Base-by-base conservation (phyloP, 139 green algal genomes). In the Dunaliella sp. region DNA sequence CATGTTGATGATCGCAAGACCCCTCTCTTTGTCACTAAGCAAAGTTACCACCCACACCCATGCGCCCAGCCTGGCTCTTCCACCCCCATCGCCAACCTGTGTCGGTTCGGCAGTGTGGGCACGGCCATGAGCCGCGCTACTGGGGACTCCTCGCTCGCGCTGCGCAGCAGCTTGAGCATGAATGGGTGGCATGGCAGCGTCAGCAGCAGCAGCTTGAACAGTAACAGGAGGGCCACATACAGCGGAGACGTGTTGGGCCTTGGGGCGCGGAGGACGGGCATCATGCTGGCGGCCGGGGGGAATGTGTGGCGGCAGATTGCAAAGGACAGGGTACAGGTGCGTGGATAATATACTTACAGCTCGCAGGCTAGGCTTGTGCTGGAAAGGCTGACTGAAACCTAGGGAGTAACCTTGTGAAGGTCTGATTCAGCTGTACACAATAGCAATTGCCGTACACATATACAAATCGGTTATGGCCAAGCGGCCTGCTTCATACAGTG, bases 291-390 rank as follows among this genome's bases (percentile, higher is more conserved):
- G 30, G 76, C 76, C 37, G 76, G n/a, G 48, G 48, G 7, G 16
- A 65, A 65, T 34, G 34, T 81, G 76, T 81, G 76, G 76, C 30
- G 76, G 30, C 33, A 38, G 76, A 38, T 81, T 12, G 36, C 25
- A 30, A 81, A 37, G 76, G 76, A 81, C 76, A 33, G 76, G 3
- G 76, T 81, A 1, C 76, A 81, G 76, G 76, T 81, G 76, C 1
- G 76, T 37, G n/a, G 21, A n/a, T 28, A 3, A 3, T 28, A 16
- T 78, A 30, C 21, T 74, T 74, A 24, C 58, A 74, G 58, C n/a
- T n/a, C n/a, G n/a, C n/a, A n/a, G n/a, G n/a, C n/a, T n/a, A n/a
- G n/a, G n/a, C n/a, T n/a, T n/a, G n/a, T n/a, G n/a, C n/a, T n/a
- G n/a, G n/a, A n/a, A n/a, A n/a, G n/a, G n/a, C n/a, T n/a, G n/a